Evolutionary conservation across 495 filamentous ascomycete genomes (phyloP), one percentile per base, ranked within the genome.

Genomic region (Letharia columbiana): DNA sequence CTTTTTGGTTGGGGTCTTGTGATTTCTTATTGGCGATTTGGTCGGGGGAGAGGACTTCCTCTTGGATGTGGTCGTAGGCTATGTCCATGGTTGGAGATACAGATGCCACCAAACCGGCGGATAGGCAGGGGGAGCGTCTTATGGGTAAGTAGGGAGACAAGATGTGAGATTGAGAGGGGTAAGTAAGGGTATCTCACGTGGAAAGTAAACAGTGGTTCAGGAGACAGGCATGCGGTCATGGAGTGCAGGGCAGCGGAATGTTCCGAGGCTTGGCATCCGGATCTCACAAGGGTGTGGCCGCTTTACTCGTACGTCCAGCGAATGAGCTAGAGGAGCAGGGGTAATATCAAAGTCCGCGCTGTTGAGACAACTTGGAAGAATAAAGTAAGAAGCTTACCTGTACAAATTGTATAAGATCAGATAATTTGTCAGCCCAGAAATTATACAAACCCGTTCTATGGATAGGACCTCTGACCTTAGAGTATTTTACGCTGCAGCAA

Each of bases 11-110:
- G 12, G 54, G 54, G 69, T 84, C 78, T 67, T 73, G 56, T 65
- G 76, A 73, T 60, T 77, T 71, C 62, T 78, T 81, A 60, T 78
- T 80, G 56, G 77, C 72, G 39, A 75, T 73, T 63, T 80, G 75
- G 57, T 88, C 82, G 52, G 89, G 84, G 33, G 83, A 80, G 68
- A 91, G 79, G 63, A 84, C 81, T 73, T 92, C 88, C 78, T 96
- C 91, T 73, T 91, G 88, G 71, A 98, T 95, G 75, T 96, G 92
- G 73, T 98, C 94, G 82, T 98, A 98, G 49, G 94, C 92, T 71
- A 96, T 77, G 83, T 98, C 94, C 94, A 98, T 98, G 52, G 0
- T 56, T 4, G 2, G 31, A 7, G 1, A 33, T 56, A 7, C 1
- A 4, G 35, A 56, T 56, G 12, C 31, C 31, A 33, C 11, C 28